Conservation (phyloP, 2,329 filamentous ascomycete species). For the Lachnellula suecica region DNA sequence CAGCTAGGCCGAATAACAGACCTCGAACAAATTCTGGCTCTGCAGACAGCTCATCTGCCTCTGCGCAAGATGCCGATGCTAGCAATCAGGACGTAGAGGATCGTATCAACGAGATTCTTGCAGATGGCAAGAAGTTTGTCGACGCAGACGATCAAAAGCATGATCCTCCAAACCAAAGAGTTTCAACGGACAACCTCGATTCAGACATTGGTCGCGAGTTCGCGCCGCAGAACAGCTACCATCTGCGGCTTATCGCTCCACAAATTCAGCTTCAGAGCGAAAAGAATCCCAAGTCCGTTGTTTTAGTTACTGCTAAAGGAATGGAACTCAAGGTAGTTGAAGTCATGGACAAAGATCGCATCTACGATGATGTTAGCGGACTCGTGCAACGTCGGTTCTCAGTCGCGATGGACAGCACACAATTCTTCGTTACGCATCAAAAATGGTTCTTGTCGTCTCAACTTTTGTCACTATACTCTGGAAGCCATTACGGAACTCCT, state of each 20-base stretch:
- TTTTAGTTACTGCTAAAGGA: slow-evolving; percentile 92
- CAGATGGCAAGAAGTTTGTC: slow-evolving; percentile 81
- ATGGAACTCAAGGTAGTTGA: slow-evolving; percentile 98
- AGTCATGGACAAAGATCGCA: slow-evolving; percentile 93
- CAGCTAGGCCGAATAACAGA: slow-evolving; percentile 30
- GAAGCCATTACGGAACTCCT: slow-evolving; percentile 86
- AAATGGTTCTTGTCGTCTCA: slow-evolving; percentile 85
- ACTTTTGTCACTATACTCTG: slow-evolving; percentile 89
- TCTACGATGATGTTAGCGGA: slow-evolving; percentile 90
- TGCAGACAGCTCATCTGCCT: slow-evolving; percentile 22
- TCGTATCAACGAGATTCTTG: slow-evolving; percentile 80
- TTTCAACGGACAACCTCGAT: slow-evolving; percentile 60
- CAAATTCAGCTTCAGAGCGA: slow-evolving; percentile 98
- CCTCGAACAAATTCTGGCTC: slow-evolving; percentile 28
- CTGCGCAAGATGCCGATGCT: slow-evolving; percentile 12
- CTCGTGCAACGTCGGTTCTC: slow-evolving; percentile 93
- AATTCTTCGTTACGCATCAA: slow-evolving; percentile 96
- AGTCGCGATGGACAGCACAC: slow-evolving; percentile 93
- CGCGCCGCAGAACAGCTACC: slow-evolving; percentile 87
- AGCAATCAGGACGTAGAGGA: slow-evolving; percentile 71
- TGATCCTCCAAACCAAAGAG: slow-evolving; percentile 33
- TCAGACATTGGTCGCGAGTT: slow-evolving; percentile 86
- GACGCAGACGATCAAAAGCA: slow-evolving; percentile 57
- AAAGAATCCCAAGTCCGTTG: slow-evolving; percentile 95
- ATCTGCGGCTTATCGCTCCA: slow-evolving; percentile 90